These are phyloP conservation scores for Iris pallida DNA, from an alignment of 116 monocot genomes.

Conservation along the genomic window DNA sequence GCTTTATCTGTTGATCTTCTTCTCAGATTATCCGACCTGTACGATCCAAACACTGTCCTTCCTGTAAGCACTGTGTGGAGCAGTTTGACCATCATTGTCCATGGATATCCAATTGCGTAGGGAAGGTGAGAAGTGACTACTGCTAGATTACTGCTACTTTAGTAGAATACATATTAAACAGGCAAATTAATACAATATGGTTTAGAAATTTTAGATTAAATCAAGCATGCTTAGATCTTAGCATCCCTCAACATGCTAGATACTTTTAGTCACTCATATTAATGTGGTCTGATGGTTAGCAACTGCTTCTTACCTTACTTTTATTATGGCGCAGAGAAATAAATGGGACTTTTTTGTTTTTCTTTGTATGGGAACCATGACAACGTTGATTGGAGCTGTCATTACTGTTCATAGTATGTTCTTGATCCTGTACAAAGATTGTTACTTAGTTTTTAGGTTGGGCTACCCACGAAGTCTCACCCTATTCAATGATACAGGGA, in stretches of 20 bases:
- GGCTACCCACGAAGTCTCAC: conserved; percentile 2
- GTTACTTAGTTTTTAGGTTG: not conserved
- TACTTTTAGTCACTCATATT: not conserved
- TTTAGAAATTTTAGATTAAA: no score
- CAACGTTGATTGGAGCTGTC: conserved; percentile 47
- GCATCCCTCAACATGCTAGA: no score
- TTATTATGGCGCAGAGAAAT: conserved; percentile 51
- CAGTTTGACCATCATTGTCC: conserved; percentile 96
- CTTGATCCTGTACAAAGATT: not conserved
- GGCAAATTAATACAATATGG: no score
- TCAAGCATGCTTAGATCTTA: no score
- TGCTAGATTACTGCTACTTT: no score
- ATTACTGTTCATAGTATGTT: conserved; percentile 61
- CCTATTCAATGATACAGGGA: conserved; percentile 41
- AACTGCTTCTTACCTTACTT: not conserved
- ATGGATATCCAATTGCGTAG: conserved; percentile 95
- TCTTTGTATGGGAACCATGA: conserved; percentile 60
- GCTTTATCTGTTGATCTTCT: conserved; percentile 15
- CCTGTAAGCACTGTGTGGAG: conserved; percentile 87
- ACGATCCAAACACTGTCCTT: conserved; percentile 85
- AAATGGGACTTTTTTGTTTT: conserved; percentile 87
- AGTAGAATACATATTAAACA: no score
- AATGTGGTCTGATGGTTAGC: not conserved
- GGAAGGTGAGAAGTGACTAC: conserved; percentile 55
- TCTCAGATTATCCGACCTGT: conserved; percentile 71